Conservation (phyloP, 164 flowering plant species). For the Echeveria elegans region DNA sequence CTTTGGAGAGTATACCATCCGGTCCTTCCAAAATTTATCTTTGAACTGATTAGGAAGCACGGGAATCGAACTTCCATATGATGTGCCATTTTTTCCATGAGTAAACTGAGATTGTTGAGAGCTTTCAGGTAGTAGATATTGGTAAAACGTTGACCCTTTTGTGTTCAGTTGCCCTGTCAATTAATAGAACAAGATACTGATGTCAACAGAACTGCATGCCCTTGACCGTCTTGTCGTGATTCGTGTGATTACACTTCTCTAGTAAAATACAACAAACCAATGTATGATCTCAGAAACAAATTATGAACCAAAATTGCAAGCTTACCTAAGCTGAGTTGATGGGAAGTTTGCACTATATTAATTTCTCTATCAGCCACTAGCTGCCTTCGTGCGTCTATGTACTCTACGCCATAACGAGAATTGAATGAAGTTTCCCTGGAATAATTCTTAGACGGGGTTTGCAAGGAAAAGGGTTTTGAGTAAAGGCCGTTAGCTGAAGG, state of each 20-base stretch:
- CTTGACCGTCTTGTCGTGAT: neutral
- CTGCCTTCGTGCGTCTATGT: neutral
- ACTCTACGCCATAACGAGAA: neutral
- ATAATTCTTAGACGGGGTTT: neutral
- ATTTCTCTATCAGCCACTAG: neutral
- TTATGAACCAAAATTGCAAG: neutral
- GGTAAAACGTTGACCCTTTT: too few species aligned
- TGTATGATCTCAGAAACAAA: neutral
- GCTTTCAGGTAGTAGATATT: too few species aligned
- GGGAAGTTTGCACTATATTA: neutral
- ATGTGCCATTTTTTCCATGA: slow-evolving; percentile 17
- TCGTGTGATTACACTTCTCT: neutral
- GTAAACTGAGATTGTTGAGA: slow-evolving; percentile 22
- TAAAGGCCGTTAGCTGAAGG: neutral
- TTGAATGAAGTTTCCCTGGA: neutral
- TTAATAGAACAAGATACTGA: neutral
- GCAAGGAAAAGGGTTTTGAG: neutral
- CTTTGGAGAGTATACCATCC: slow-evolving; percentile 13
- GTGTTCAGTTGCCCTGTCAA: slow-evolving; percentile 32
- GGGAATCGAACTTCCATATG: slow-evolving; percentile 17
- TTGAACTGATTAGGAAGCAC: slow-evolving; percentile 22
- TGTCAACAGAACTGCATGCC: slow-evolving; percentile 5
- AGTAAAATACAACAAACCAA: neutral
- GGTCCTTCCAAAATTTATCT: slow-evolving; percentile 22
- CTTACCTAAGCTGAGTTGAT: slow-evolving; percentile 4